Evolutionary conservation across 2,329 filamentous ascomycete species (phyloP).

Genomic region (Colletotrichum magnum): DNA sequence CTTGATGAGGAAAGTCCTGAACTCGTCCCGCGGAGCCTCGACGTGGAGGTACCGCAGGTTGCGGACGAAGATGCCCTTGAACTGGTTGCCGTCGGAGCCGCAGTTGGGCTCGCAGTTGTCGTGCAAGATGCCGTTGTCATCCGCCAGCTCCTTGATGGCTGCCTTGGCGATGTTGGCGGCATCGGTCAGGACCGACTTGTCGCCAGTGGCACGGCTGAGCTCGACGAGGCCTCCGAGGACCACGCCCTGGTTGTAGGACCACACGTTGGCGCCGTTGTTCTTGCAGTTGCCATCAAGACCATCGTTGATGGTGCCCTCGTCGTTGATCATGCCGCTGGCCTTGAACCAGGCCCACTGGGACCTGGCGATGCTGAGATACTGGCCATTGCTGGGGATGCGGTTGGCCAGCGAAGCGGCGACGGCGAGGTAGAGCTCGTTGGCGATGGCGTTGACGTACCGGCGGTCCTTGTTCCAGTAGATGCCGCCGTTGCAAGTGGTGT

Average conservation of each 20-base stretch:
- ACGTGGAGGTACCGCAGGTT: slow-evolving; percentile 73
- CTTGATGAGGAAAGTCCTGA: slow-evolving; percentile 67
- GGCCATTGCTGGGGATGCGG: slow-evolving; percentile 55
- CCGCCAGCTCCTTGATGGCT: slow-evolving; percentile 61
- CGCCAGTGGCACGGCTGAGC: slow-evolving; percentile 59
- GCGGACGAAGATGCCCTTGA: slow-evolving; percentile 80
- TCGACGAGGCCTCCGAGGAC: slow-evolving; percentile 69
- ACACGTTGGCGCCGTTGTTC: slow-evolving; percentile 66
- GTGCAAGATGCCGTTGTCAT: slow-evolving; percentile 62
- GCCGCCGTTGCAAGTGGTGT: slow-evolving; percentile 65
- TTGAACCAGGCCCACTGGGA: slow-evolving; percentile 68
- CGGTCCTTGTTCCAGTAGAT: slow-evolving; percentile 70
- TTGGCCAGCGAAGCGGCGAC: slow-evolving; percentile 68
- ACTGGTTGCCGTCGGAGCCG: slow-evolving; percentile 70
- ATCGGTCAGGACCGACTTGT: slow-evolving; percentile 56
- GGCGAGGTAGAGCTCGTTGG: slow-evolving; percentile 71
- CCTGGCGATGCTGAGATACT: slow-evolving; percentile 64
- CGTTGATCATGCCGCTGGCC: slow-evolving; percentile 66
- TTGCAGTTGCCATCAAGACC: slow-evolving; percentile 63
- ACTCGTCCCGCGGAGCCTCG: slow-evolving; percentile 63
- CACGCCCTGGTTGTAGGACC: slow-evolving; percentile 72
- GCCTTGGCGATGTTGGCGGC: slow-evolving; percentile 67
- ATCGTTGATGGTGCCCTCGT: slow-evolving; percentile 66
- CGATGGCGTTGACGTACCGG: slow-evolving; percentile 67
- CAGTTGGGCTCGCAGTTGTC: slow-evolving; percentile 64